Conservation (phyloP, 352 stramenopile genomes). For the Globisporangium iwayamae region DNA sequence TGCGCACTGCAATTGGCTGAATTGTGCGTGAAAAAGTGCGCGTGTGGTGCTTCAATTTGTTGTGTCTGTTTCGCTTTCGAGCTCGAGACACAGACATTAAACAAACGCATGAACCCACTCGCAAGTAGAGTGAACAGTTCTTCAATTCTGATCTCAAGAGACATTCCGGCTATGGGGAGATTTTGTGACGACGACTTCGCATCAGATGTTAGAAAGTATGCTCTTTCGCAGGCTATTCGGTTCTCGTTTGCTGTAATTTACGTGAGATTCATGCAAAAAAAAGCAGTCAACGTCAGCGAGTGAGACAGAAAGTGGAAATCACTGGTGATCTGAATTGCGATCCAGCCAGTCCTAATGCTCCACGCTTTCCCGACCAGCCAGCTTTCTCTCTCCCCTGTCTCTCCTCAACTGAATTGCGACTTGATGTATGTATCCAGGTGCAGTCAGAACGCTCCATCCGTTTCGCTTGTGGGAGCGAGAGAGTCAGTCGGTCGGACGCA, state of each 20-base stretch:
- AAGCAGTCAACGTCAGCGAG: not conserved
- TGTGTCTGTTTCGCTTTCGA: too few species aligned
- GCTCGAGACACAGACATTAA: too few species aligned
- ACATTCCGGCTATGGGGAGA: too few species aligned
- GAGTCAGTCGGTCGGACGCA: not conserved
- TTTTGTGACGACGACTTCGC: too few species aligned
- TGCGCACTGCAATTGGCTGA: not conserved
- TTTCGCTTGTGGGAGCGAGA: not conserved
- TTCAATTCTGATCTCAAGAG: too few species aligned
- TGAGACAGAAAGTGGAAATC: not conserved
- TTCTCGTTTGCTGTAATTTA: not conserved
- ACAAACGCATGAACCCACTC: too few species aligned
- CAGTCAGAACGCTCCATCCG: too few species aligned
- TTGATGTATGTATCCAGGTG: not conserved
- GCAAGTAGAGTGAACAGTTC: too few species aligned
- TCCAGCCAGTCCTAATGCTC: conserved; percentile 8
- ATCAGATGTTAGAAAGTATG: not conserved
- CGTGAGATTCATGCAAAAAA: not conserved
- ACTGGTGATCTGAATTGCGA: conserved; percentile 2
- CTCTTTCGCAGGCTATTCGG: not conserved
- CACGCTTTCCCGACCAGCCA: not conserved
- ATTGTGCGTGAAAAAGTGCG: too few species aligned
- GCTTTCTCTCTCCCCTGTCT: not conserved
- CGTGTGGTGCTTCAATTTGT: too few species aligned
- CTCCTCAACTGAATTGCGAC: not conserved